Evolutionary conservation across 306 rosid species (phyloP), one percentile per base, ranked within the genome.

Genomic region (Vigna angularis): DNA sequence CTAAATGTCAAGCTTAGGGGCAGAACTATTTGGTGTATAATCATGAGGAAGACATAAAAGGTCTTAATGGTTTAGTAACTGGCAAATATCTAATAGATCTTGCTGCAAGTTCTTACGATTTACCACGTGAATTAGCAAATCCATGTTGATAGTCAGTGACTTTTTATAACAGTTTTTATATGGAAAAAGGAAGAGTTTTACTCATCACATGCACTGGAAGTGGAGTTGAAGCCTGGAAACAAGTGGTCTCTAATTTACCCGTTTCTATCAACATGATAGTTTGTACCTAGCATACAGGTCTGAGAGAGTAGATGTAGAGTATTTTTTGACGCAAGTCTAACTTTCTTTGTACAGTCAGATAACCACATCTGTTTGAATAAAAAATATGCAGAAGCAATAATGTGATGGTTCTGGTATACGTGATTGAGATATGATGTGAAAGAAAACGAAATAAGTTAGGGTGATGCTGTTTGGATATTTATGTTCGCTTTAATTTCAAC

Each of bases 41-140:
- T 52, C 17, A 30, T 30, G 59, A 17, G 52, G 44, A 26, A 3
- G 28, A 30, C 13, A 7, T 53, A 3, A 30, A 30, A 20, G 72
- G 32, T 9, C 44, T 69, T 20, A 22, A 9, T 63, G 34, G 57
- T 68, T 68, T 67, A 20, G 40, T 73, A 40, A 18, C 55, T 67
- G 42, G 65, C 3, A 32, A 61, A 61, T 69, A 32, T 47, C 48
- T 57, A 22, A 16, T 36, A 66, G 68, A 38, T 62, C 32, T 67
- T 78, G 74, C 24, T 32, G 61, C 73, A 67, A 73, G 61, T 52
- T 56, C 38, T 73, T 77, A 62, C n/a, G 15, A 7, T 80, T 50
- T 73, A 36, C 22, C 58, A 38, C 20, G 34, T 32, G 59, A 51
- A 72, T 24, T 50, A 49, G 44, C 56, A n/a, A 48, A 38, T 62